A percentile compares a stretch with the other conserved stretches of the same genome.
Conservation (phyloP, 2,329 filamentous ascomycete species). For the Raffaelea albimanens region DNA sequence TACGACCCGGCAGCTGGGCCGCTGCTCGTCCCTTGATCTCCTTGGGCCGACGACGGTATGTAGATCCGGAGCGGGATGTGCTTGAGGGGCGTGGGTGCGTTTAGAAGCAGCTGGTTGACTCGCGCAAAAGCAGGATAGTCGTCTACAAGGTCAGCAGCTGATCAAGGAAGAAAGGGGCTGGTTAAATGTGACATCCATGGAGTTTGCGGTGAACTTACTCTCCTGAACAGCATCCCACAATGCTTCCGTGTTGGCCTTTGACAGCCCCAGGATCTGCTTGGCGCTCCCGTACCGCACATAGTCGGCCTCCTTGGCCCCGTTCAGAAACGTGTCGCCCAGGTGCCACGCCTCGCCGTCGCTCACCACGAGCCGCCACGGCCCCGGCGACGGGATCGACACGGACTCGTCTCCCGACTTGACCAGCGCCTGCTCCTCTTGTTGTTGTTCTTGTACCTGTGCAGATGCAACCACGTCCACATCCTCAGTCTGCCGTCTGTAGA, state of each 20-base stretch:
- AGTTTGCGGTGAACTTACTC: conserved; percentile 44
- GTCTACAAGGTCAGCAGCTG: conserved; percentile 46
- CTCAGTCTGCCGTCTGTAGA: conserved; percentile 40
- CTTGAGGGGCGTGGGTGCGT: conserved; percentile 62
- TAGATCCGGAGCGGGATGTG: conserved; percentile 87
- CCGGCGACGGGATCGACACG: background rate
- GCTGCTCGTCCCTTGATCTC: background rate
- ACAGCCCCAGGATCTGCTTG: conserved; percentile 82
- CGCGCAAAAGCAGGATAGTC: conserved; percentile 63
- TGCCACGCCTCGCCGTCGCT: conserved; percentile 48
- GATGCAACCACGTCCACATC: background rate
- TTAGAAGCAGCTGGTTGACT: conserved; percentile 69
- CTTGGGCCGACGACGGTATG: conserved; percentile 55
- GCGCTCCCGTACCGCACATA: conserved; percentile 81
- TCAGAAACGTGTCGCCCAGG: conserved; percentile 53
- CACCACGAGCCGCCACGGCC: conserved; percentile 48
- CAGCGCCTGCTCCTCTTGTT: background rate
- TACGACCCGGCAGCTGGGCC: conserved; percentile 39
- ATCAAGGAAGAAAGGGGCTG: background rate
- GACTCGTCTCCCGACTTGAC: background rate
- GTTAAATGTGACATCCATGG: background rate
- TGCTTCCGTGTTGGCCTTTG: conserved; percentile 71
- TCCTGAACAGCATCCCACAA: conserved; percentile 75
- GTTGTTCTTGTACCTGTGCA: no score
- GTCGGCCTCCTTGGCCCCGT: conserved; percentile 65